Base-by-base conservation (phyloP, 208 protist species). In the Leishmania turanica region DNA sequence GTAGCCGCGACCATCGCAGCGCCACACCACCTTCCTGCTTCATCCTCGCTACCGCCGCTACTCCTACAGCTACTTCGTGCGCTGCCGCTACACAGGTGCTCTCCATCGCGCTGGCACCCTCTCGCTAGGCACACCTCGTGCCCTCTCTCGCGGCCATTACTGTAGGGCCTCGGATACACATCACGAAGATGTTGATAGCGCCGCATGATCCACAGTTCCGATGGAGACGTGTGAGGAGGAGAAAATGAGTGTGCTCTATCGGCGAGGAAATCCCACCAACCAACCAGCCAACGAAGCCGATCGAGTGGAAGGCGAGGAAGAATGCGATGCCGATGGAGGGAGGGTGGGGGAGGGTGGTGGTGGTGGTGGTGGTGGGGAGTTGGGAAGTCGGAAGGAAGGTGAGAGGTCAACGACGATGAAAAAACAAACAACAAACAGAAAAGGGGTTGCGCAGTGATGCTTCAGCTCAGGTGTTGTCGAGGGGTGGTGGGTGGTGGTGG, bases 191-290 rank as follows among this genome's bases (percentile, higher is more conserved):
- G 72, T 15, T 17, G 72, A 62, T 76, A n/a, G 13, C 53, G 51
- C 13, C 31, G 21, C 72, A 76, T 76, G 51, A 17, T 76, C 13
- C 72, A n/a, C 51, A 40, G 72, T 5, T 45, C 42, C 69, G 24
- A 54, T n/a, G 40, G 45, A 17, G n/a, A 60, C 31, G 80, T 27
- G n/a, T 58, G 75, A 79, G 49, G 78, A 82, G 68, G 53, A 62
- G 17, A 79, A 75, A 17, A 31, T 1, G 21, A 31, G 47, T 58
- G 27, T 34, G 42, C 76, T 77, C 62, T 37, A 80, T 9, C 68
- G 42, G 58, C 37, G 53, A 53, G 21, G 31, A 56, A 70, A 19
- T 49, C 13, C 42, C 42, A 49, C 9, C 45, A 49, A 49, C 45
- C 8, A 73, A 70, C 13, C 8, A 75, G 9, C 34, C 19, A 73